Base-by-base conservation (phyloP, 306 rosid species). In the Trifolium fragiferum region DNA sequence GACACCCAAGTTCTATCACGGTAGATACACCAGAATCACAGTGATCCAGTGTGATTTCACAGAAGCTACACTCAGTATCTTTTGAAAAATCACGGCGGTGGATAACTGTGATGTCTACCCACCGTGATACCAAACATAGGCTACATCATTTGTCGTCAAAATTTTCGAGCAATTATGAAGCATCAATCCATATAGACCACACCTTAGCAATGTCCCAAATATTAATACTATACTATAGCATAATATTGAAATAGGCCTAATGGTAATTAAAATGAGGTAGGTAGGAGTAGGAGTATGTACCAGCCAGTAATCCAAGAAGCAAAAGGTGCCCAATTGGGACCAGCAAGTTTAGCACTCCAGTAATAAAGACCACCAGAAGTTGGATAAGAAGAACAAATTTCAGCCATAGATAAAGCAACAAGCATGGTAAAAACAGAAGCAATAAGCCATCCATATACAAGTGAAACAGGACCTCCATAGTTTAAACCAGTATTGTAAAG, bases 221-320 rank as follows among this genome's bases (percentile, higher is more conserved):
- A 47, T 47, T 6, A 47, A 47, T 15, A 15, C 19, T 3, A 1
- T 20, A 53, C 4, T 8, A 15, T 53, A 9, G 6, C 11, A n/a
- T 33, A 30, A 4, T 30, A 12, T 25, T 15, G 13, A 61, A 32
- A 61, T 35, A 37, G 46, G 21, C n/a, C n/a, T n/a, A 0, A 10
- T 27, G 32, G 32, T 27, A 66, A 40, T 12, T 9, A 16, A 66
- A 41, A 41, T 37, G 38, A 13, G 2, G 6, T 6, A 15, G 11
- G 12, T 64, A 23, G 32, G 1, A 54, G 1, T 7, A 20, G 15
- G 0, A 19, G 25, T 6, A 54, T 44, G 0, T 88, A 91, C 98
- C 98, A 94, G 88, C 98, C 98, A 82, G 98, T 92, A 30, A 91
- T 82, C 98, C 98, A 94, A 30, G 97, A 94, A 33, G 98, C 97